phyloP scores from a whole-genome alignment of 306 rosid genomes.

The cucumber (Cucumis sativus) region DNA sequence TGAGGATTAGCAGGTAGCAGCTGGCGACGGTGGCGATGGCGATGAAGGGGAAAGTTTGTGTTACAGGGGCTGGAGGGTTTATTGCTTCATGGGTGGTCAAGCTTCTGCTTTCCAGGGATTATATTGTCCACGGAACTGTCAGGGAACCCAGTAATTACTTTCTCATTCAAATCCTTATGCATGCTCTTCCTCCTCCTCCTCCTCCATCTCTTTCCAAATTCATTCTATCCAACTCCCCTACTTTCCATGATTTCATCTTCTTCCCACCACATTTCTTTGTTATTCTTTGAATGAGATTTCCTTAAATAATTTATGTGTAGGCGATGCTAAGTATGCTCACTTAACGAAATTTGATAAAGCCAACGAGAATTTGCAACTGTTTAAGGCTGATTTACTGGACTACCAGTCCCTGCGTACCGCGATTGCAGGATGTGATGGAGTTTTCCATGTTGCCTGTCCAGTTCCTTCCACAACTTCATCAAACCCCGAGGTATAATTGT shows the following conservation, averaged over 20 bases:
- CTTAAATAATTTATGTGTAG: constrained; percentile 8
- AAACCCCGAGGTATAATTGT: constrained; percentile 24
- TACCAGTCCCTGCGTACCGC: constrained; percentile 24
- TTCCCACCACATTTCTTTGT: background rate
- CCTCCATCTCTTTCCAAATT: background rate
- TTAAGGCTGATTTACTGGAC: constrained; percentile 27
- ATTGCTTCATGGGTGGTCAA: constrained; percentile 57
- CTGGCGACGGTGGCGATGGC: constrained; percentile 22
- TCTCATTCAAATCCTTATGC: background rate
- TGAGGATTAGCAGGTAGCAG: too few relatives aligned
- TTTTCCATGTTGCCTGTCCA: constrained; percentile 39
- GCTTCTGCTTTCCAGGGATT: constrained; percentile 55
- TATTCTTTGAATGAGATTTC: background rate
- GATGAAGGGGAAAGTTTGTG: constrained; percentile 33
- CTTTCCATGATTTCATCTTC: background rate
- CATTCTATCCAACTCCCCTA: background rate
- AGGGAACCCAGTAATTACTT: constrained; percentile 34
- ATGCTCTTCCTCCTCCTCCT: background rate
- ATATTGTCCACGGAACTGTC: constrained; percentile 52
- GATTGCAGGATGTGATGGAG: constrained; percentile 28
- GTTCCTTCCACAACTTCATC: constrained; percentile 24
- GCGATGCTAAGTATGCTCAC: constrained; percentile 20
- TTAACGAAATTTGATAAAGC: constrained; percentile 19
- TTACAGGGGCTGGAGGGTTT: constrained; percentile 78
- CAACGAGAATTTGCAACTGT: constrained; percentile 20